Base-by-base conservation (phyloP, 2,329 filamentous ascomycete species). In the Diplodia corticola region DNA sequence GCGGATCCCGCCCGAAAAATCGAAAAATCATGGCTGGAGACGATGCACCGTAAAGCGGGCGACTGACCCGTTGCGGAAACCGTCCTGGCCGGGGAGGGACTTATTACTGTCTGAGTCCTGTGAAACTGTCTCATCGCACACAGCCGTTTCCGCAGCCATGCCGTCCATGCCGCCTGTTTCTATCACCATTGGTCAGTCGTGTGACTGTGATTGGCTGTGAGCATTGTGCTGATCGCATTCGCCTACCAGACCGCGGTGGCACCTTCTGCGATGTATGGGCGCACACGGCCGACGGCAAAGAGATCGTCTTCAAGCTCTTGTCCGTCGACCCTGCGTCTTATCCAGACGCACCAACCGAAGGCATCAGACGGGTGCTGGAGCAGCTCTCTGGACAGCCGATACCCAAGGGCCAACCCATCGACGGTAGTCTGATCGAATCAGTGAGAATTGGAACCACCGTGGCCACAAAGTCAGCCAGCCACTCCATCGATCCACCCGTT, bases 301-400 rank as follows among this genome's bases (percentile, higher is more conserved):
- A 66, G 50, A 71, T 75, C 22, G 63, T 76, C 17, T 66, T 76
- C 55, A 76, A 76, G 59, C 69, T 76, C 2, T 65, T 77, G 17
- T 73, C 70, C 12, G 68, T 71, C 63, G 74, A 75, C 63, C 75
- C 74, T 1, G 50, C 63, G 2, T 73, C 75, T 51, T 77, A 75
- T 57, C 53, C 67, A 15, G 73, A 77, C 69, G 75, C 75, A 5
- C 75, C 75, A 3, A 72, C 70, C 15, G 75, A 77, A 70, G 73
- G 71, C 26, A 74, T 76, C n/a, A 68, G 74, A 28, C 67, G 74
- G 9, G 71, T 77, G 9, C 67, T 76, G 22, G 71, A 75, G 50
- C 51, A 44, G 6, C 10, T 61, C 5, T 67, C 63, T 9, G 68
- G 68, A 15, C 63, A 40, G 22, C 12, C 64, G 2, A 67, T 73